phyloP scores from a whole-genome alignment of 345 rosid species.

The Aquilaria malaccensis region DNA sequence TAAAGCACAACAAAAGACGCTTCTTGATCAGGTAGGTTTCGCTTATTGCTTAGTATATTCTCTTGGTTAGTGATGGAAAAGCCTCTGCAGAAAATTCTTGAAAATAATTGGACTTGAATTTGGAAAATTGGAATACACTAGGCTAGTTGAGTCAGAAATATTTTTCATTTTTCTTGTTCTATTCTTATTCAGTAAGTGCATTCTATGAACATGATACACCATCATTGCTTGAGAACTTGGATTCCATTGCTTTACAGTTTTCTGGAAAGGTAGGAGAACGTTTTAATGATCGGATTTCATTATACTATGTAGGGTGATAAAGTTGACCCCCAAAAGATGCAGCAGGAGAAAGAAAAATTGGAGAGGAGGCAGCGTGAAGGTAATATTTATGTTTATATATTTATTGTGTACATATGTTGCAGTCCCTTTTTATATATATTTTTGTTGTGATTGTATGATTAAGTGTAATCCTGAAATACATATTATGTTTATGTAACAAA shows the following conservation, averaged over 20 bases:
- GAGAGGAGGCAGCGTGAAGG: conserved; percentile 75
- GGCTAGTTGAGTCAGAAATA: too few species aligned
- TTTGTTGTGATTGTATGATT: too few species aligned
- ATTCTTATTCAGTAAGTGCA: not conserved
- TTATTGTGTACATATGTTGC: not conserved
- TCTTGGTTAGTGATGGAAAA: too few species aligned
- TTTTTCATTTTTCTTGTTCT: too few species aligned
- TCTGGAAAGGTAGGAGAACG: not conserved
- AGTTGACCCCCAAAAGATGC: conserved; percentile 50
- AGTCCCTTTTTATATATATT: too few species aligned
- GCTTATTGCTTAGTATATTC: not conserved
- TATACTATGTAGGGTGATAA: conserved; percentile 42
- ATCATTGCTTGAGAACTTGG: not conserved
- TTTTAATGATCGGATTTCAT: not conserved
- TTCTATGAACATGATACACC: too few species aligned
- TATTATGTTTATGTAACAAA: too few species aligned
- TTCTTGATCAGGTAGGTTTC: conserved; percentile 45
- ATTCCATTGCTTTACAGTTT: not conserved
- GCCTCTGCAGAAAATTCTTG: too few species aligned
- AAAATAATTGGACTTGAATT: too few species aligned
- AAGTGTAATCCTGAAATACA: too few species aligned
- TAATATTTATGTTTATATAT: conserved; percentile 14
- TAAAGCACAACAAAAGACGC: conserved; percentile 62
- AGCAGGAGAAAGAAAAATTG: conserved; percentile 57
- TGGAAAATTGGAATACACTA: too few species aligned